These are phyloP conservation scores for Dryadomyces sulphureus DNA, from an alignment of 2,329 filamentous ascomycete species.

Conservation along the genomic window DNA sequence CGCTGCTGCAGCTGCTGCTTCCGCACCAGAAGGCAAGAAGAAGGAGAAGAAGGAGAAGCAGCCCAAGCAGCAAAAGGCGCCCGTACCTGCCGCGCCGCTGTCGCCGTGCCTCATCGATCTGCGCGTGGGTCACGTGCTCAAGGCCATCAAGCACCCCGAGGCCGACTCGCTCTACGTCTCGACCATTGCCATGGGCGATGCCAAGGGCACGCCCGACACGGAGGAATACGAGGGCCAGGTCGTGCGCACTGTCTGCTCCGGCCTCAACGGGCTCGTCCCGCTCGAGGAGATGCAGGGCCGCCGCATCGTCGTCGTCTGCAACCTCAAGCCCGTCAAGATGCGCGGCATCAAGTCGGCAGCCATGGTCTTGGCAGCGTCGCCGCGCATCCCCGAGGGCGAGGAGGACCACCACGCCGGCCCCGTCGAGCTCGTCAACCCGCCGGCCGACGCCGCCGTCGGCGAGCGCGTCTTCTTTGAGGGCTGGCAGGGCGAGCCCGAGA, in stretches of 20 bases:
- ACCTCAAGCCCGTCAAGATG: slow-evolving; percentile 99
- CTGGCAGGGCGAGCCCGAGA: slow-evolving; percentile 86
- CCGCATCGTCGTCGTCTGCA: slow-evolving; percentile 91
- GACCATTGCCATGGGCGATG: slow-evolving; percentile 87
- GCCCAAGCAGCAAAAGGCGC: slow-evolving; percentile 56
- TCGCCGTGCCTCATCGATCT: slow-evolving; percentile 84
- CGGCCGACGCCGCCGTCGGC: slow-evolving; percentile 63
- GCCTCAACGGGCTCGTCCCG: slow-evolving; percentile 82
- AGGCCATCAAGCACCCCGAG: slow-evolving; percentile 89
- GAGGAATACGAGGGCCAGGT: slow-evolving; percentile 82
- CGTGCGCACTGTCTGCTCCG: slow-evolving; percentile 91
- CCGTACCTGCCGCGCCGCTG: slow-evolving; percentile 61
- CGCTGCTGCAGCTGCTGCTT: slow-evolving; percentile 13
- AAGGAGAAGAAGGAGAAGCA: slow-evolving; percentile 88
- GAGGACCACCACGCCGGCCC: slow-evolving; percentile 74
- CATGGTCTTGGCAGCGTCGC: slow-evolving; percentile 93
- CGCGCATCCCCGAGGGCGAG: slow-evolving; percentile 67
- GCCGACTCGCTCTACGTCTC: slow-evolving; percentile 92
- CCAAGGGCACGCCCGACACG: slow-evolving; percentile 74
- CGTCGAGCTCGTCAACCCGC: slow-evolving; percentile 82
- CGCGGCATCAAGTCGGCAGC: slow-evolving; percentile 63
- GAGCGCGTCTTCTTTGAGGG: slow-evolving; percentile 89
- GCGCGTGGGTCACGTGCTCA: slow-evolving; percentile 91
- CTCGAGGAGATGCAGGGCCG: slow-evolving; percentile 93
- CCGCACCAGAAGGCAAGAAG: slow-evolving; percentile 32